Evolutionary conservation across 2,329 filamentous ascomycete species (phyloP).

Genomic region (Grosmannia clavigera): DNA sequence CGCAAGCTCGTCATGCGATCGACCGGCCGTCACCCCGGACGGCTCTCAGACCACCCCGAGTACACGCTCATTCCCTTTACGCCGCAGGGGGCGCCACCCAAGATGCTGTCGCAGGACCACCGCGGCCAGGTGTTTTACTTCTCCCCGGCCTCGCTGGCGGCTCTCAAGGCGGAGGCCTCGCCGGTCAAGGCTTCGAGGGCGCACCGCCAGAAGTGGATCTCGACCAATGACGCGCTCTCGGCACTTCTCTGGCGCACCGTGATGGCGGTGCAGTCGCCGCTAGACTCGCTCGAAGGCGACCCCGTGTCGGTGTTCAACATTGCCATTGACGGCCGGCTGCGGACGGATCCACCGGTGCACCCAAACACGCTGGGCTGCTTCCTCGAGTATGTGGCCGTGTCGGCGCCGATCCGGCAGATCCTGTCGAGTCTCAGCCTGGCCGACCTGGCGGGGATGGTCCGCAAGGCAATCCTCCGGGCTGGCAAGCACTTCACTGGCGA

Average conservation of each 20-base stretch:
- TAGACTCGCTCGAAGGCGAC: neutral
- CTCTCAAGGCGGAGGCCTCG: neutral
- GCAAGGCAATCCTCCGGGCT: neutral
- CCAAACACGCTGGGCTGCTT: neutral
- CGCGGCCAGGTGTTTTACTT: slow-evolving; percentile 1
- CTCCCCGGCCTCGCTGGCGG: neutral
- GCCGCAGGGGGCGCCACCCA: neutral
- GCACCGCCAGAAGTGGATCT: neutral
- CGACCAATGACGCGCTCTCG: neutral
- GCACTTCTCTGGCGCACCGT: neutral
- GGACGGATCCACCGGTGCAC: neutral
- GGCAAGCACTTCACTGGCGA: neutral
- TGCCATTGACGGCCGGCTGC: neutral
- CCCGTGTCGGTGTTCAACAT: neutral
- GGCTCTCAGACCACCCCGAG: neutral
- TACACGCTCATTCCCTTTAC: neutral
- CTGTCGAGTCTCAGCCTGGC: neutral
- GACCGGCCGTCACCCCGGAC: neutral
- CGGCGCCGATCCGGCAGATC: neutral
- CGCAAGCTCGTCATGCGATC: neutral
- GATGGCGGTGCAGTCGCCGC: neutral
- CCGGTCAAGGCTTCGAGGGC: neutral
- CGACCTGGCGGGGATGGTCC: neutral
- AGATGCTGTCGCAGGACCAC: neutral
- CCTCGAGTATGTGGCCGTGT: neutral